Conservation (phyloP, 352 stramenopile genomes). For the Phytophthora idaei region DNA sequence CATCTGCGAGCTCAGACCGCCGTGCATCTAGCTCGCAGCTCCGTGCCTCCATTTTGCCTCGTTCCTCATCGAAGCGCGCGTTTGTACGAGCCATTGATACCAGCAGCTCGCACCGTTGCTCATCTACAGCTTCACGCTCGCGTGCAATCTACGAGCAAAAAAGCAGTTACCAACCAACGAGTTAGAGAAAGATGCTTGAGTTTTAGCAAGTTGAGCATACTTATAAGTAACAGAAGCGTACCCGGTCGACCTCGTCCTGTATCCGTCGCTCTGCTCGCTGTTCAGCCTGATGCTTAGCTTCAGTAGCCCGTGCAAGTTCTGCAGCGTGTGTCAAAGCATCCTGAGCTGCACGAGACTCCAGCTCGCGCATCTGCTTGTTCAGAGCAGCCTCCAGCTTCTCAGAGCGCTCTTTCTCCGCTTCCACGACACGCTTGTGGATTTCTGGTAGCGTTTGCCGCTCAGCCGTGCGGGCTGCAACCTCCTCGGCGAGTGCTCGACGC, state of each 20-base stretch:
- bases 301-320: conserved; percentile 43
- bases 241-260: conserved; percentile 60
- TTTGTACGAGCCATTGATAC: conserved; percentile 54
- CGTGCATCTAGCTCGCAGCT: conserved; percentile 63
- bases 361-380: conserved; percentile 52
- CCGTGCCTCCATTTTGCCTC: conserved; percentile 62
- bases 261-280: conserved; percentile 68
- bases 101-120: conserved; percentile 72
- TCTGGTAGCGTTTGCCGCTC: conserved; percentile 70
- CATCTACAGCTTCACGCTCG: conserved; percentile 75
- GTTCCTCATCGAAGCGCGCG: conserved; percentile 70
- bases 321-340: conserved; percentile 49
- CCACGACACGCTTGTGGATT: conserved; percentile 57
- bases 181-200: conserved; percentile 3
- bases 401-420: conserved; percentile 66
- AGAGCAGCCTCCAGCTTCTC: conserved; percentile 65
- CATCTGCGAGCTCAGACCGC: conserved; percentile 62
- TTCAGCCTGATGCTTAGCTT: conserved; percentile 48
- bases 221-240: conserved; percentile 12
- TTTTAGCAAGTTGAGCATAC: background rate
- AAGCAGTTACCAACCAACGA: background rate
- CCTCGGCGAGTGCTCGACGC: conserved; percentile 42
- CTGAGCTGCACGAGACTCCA: conserved; percentile 52
- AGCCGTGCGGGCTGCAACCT: conserved; percentile 41
- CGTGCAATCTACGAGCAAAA: conserved; percentile 46